Evolutionary conservation across 2,329 filamentous ascomycete genomes (phyloP).

Genomic region (Fusarium vanettenii): DNA sequence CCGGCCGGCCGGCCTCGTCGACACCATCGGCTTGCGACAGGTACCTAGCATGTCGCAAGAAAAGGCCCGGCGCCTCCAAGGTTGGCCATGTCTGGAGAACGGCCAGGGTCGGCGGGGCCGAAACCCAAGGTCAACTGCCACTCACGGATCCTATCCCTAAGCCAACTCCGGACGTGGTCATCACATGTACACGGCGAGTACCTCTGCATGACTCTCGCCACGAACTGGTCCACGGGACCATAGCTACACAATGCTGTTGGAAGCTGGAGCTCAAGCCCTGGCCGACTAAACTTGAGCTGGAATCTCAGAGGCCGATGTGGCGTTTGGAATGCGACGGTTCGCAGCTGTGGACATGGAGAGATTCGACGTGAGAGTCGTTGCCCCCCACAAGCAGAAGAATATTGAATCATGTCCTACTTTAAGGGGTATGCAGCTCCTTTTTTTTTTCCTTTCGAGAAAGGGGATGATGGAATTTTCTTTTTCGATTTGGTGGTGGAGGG

Average conservation of each 20-base stretch:
- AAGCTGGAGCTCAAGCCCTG: slow-evolving; percentile 36
- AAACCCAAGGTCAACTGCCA: slow-evolving; percentile 46
- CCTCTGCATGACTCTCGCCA: slow-evolving; percentile 43
- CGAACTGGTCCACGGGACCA: slow-evolving; percentile 37
- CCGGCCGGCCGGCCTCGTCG: slow-evolving; percentile 10
- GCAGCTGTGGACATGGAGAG: slow-evolving; percentile 31
- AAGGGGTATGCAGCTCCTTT: slow-evolving; percentile 5
- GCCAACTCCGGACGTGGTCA: slow-evolving; percentile 44
- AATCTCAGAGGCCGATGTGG: slow-evolving; percentile 35
- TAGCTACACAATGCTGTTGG: slow-evolving; percentile 22
- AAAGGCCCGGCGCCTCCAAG: slow-evolving; percentile 30
- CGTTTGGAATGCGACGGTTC: slow-evolving; percentile 36
- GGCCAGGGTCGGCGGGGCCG: slow-evolving; percentile 43
- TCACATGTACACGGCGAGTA: slow-evolving; percentile 42
- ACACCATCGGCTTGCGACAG: slow-evolving; percentile 20
- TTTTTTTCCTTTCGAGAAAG: neutral
- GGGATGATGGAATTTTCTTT: neutral
- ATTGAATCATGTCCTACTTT: slow-evolving; percentile 23
- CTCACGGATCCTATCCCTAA: slow-evolving; percentile 40
- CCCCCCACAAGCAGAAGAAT: slow-evolving; percentile 6
- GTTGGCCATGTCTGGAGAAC: slow-evolving; percentile 31
- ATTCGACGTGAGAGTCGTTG: slow-evolving; percentile 30
- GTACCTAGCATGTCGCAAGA: slow-evolving; percentile 26
- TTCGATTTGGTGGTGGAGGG: neutral
- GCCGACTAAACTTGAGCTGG: slow-evolving; percentile 29